Conservation (phyloP, 2,329 filamentous ascomycete species). For the Penicillium sp. region DNA sequence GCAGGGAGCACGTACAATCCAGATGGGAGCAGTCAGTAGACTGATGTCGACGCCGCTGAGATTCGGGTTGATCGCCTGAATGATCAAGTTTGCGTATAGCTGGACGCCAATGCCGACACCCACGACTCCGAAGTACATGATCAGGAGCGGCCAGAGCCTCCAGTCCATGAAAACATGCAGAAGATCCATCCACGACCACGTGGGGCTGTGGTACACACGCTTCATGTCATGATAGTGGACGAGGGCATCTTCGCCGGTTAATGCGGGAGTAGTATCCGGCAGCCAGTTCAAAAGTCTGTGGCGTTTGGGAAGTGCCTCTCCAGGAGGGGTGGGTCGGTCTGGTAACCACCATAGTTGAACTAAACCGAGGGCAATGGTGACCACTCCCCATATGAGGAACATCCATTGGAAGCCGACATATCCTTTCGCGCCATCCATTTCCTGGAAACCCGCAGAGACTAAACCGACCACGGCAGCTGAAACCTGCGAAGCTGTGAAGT, state of each 20-base stretch:
- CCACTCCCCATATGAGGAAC: constrained; percentile 84
- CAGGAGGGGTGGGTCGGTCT: constrained; percentile 76
- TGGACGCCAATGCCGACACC: constrained; percentile 90
- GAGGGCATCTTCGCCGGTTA: constrained; percentile 75
- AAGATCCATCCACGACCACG: constrained; percentile 76
- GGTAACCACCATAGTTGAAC: constrained; percentile 87
- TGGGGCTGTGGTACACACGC: constrained; percentile 74
- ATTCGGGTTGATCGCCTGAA: constrained; percentile 73
- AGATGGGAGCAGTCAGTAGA: constrained; percentile 86
- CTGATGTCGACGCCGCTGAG: constrained; percentile 77
- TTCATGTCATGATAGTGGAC: constrained; percentile 84
- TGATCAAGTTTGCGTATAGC: constrained; percentile 85
- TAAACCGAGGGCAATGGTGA: constrained; percentile 73
- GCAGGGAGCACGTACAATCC: constrained; percentile 67
- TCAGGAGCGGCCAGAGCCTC: constrained; percentile 80
- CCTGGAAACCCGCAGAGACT: constrained; percentile 87
- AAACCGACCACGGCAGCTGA: constrained; percentile 88
- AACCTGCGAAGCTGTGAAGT: constrained; percentile 86
- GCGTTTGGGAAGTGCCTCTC: constrained; percentile 22
- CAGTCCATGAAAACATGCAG: constrained; percentile 76
- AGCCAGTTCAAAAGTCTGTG: constrained; percentile 63
- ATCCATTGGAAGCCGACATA: constrained; percentile 72
- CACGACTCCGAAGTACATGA: constrained; percentile 96
- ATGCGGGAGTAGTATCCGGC: constrained; percentile 69
- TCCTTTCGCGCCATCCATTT: constrained; percentile 79